Evolutionary conservation across 306 rosid species (phyloP), one percentile per base, ranked within the genome.

Genomic region (Fragaria ananassa): DNA sequence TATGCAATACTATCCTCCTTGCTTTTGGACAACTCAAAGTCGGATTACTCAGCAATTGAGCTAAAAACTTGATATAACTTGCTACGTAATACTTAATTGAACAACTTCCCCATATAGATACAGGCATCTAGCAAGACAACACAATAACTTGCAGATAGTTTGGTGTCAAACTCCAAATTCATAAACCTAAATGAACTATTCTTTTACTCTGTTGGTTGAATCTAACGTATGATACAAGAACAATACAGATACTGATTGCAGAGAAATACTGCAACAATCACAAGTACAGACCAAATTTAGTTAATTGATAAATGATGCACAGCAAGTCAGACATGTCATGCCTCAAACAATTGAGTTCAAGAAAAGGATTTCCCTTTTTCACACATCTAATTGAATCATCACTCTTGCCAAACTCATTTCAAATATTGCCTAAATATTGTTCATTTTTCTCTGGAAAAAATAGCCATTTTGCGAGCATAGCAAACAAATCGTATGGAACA

Each of bases 361-460:
- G 72, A 25, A 76, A 85, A 86, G 82, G 81, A 79, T 17, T 46
- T 41, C 56, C 67, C 82, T 83, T 80, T 80, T 85, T 87, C 88
- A 89, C 80, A 65, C 92, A 87, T 86, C 88, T 90, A 87, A 87
- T 89, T 89, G 94, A 85, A 34, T 87, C 90, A 85, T 89, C 90
- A 90, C 77, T 27, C 96, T 76, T 77, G 86, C 82, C 66, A 14
- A 61, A 13, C 66, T 11, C 66, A 61, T 11, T 60, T 27, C 66
- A 61, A 29, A 27, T n/a, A 61, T 27, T 13, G 5, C 18, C 4
- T 13, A 12, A 0, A 47, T 47, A 47, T 4, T 11, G 14, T 45
- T 8, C 47, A 39, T 39, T 39, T 9, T 45, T 2, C 3, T 10
- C 15, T 0, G 4, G 4, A 45, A 45, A 45, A 10, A 10, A 45